These are phyloP conservation scores for Saturnispora hagleri DNA, from an alignment of 805 yeast genomes.

Conservation along the genomic window DNA sequence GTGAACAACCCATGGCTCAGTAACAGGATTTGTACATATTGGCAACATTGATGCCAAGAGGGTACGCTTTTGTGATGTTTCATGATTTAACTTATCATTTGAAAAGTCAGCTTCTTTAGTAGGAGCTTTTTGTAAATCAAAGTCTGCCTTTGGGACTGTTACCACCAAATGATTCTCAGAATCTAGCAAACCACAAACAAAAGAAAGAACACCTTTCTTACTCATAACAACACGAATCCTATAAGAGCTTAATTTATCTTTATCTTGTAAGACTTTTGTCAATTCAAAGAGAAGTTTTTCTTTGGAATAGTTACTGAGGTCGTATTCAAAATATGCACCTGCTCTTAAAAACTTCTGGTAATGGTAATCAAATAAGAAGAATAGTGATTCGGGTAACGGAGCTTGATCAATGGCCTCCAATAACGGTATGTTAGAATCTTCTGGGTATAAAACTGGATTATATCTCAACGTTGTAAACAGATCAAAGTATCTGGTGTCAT, in stretches of 20 bases:
- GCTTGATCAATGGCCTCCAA: constrained; percentile 20
- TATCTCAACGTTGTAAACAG: constrained; percentile 66
- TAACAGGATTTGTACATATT: constrained; percentile 2
- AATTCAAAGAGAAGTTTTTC: constrained; percentile 34
- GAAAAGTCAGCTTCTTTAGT: not conserved
- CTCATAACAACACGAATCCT: constrained; percentile 41
- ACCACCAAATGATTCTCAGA: constrained; percentile 5
- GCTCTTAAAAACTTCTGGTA: constrained; percentile 48
- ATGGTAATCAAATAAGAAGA: constrained; percentile 61
- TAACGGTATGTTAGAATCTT: constrained; percentile 9
- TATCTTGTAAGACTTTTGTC: constrained; percentile 26
- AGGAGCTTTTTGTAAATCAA: constrained; percentile 2
- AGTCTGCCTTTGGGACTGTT: constrained; percentile 4
- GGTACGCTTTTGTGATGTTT: constrained; percentile 1
- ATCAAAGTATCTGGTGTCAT: constrained; percentile 46
- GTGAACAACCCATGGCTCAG: constrained; percentile 46
- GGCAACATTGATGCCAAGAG: not conserved
- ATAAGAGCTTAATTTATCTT: constrained; percentile 29
- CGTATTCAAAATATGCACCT: constrained; percentile 44
- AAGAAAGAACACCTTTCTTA: constrained; percentile 23
- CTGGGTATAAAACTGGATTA: constrained; percentile 47
- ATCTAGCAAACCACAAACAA: constrained; percentile 21
- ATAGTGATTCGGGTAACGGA: constrained; percentile 28
- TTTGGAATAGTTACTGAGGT: constrained; percentile 28
- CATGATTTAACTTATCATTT: not conserved